phyloP scores from a whole-genome alignment of 2,329 filamentous ascomycete genomes.

The Colletotrichum scovillei region DNA sequence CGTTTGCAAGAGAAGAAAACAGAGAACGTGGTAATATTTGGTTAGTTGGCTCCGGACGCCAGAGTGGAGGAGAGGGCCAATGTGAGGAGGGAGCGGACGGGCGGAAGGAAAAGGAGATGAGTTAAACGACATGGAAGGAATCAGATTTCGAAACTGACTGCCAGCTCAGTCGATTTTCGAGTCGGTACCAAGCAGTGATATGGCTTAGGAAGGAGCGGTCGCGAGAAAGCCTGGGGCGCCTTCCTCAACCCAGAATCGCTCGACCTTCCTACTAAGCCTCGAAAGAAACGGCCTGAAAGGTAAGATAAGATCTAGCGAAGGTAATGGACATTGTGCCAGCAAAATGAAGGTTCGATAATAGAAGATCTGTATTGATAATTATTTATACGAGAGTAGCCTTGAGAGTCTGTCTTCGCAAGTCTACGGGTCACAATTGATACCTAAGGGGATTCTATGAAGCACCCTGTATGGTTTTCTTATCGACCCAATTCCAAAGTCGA shows the following conservation, averaged over 20 bases:
- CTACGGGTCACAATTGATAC: background rate
- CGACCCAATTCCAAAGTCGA: background rate
- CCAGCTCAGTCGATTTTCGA: no score
- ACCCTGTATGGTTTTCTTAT: background rate
- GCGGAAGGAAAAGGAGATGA: background rate
- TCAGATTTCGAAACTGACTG: background rate
- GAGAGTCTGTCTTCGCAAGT: background rate
- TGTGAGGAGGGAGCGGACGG: background rate
- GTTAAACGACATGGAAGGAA: background rate
- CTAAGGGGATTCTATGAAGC: background rate
- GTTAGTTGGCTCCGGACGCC: background rate
- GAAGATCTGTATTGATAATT: background rate
- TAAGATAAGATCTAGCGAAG: no score
- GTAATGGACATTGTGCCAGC: no score
- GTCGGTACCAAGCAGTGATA: no score
- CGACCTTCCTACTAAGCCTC: no score
- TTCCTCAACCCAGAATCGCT: no score
- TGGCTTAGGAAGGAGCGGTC: no score
- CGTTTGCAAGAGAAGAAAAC: background rate
- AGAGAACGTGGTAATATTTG: background rate
- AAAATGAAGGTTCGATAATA: background rate
- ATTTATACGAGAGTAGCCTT: background rate
- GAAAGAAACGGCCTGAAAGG: no score
- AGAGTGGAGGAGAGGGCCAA: background rate
- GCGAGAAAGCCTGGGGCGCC: no score